phyloP scores from a whole-genome alignment of 768 basidiomycete genomes.

The Leccinum variicolor region DNA sequence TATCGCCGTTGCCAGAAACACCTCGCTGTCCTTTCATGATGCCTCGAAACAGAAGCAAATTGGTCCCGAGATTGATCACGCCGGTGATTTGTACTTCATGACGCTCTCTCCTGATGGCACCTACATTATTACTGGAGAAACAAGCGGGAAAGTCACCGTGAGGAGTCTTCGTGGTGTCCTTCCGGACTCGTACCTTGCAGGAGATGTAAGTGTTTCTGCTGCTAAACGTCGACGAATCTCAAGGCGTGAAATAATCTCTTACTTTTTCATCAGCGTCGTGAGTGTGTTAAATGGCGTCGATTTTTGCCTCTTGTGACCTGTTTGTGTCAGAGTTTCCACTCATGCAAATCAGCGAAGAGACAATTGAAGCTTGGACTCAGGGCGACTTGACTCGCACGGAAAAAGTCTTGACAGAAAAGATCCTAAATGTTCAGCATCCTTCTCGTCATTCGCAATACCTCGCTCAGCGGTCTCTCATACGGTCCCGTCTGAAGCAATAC shows the following conservation, averaged over 20 bases:
- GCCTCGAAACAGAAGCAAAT: not conserved
- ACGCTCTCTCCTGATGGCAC: not conserved
- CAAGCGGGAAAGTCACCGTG: not conserved
- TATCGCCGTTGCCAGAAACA: not conserved
- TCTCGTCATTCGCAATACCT: not conserved
- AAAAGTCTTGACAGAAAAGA: not conserved
- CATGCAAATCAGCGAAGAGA: not conserved
- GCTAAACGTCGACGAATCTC: not conserved
- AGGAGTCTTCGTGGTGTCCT: not conserved
- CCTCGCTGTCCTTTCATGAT: not conserved
- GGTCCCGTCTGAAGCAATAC: not conserved
- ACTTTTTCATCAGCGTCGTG: not conserved
- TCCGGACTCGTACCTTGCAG: not conserved
- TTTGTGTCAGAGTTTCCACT: not conserved
- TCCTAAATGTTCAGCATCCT: not conserved
- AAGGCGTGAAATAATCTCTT: accelerated
- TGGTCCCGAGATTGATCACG: not conserved
- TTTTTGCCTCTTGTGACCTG: not conserved
- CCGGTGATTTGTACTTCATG: not conserved
- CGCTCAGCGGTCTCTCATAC: not conserved
- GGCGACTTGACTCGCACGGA: not conserved
- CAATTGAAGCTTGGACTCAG: not conserved
- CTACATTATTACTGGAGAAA: not conserved
- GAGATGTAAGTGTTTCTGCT: not conserved
- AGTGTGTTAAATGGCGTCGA: not conserved